Evolutionary conservation across 768 basidiomycete genomes (phyloP).

Genomic region (Clitopilus passeckerianus): DNA sequence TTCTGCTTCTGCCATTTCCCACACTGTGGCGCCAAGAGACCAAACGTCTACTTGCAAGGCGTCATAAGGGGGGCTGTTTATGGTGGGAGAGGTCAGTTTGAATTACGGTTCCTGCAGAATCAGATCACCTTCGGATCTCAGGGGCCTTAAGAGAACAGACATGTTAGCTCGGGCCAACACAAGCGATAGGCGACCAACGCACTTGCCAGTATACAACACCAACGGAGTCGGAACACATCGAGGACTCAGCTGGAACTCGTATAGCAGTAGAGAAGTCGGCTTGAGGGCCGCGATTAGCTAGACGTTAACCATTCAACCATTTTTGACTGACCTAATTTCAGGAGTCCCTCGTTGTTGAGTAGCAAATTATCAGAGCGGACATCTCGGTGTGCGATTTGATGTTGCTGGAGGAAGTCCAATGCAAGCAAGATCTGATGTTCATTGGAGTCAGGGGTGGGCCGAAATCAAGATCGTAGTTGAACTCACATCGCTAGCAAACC

Average conservation of each 20-base stretch:
- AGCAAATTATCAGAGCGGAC: constrained; percentile 81
- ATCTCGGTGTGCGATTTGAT: constrained; percentile 77
- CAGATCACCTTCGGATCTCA: constrained; percentile 64
- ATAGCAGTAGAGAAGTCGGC: constrained; percentile 83
- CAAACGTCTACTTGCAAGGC: constrained; percentile 74
- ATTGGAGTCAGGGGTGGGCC: constrained; percentile 1
- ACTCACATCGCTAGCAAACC: constrained; percentile 76
- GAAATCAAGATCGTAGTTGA: constrained; percentile 4
- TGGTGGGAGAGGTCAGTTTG: neutral
- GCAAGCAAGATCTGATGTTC: constrained; percentile 53
- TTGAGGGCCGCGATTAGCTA: constrained; percentile 18
- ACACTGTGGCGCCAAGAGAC: constrained; percentile 80
- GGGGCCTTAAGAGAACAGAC: constrained; percentile 42
- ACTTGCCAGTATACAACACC: constrained; percentile 84
- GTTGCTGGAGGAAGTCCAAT: constrained; percentile 58
- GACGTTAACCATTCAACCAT: neutral
- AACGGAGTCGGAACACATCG: constrained; percentile 50
- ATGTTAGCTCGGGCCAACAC: neutral
- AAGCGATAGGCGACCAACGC: constrained; percentile 8
- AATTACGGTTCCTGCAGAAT: neutral
- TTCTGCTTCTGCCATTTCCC: constrained; percentile 74
- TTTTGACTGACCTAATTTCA: constrained; percentile 63
- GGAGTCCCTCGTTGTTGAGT: constrained; percentile 59
- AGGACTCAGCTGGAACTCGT: constrained; percentile 44
- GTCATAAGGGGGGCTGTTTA: constrained; percentile 59